These are phyloP conservation scores for Aspergillus fijiensis DNA, from an alignment of 2,329 filamentous ascomycete genomes.

Conservation along the genomic window DNA sequence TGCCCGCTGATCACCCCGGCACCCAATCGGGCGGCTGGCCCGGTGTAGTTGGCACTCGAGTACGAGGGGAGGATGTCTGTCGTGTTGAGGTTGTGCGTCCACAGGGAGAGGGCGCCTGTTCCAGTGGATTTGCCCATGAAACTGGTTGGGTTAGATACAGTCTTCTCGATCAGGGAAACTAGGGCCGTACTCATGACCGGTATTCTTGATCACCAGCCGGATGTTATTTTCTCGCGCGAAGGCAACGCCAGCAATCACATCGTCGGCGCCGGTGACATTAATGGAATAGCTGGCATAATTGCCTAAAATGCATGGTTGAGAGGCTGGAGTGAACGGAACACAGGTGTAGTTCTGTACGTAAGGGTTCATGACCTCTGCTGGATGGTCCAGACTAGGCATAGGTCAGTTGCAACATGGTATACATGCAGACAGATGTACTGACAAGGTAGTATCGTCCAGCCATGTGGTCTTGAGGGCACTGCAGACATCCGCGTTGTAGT, in stretches of 20 bases:
- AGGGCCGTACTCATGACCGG: constrained; percentile 43
- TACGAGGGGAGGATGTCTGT: constrained; percentile 34
- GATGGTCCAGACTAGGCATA: no score
- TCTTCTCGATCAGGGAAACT: no score
- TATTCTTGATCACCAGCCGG: constrained; percentile 40
- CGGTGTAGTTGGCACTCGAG: constrained; percentile 45
- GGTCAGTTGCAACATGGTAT: no score
- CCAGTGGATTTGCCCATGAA: constrained; percentile 52
- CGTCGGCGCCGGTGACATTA: constrained; percentile 8
- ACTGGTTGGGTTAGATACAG: no score
- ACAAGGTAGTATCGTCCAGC: no score
- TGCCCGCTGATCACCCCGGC: constrained; percentile 48
- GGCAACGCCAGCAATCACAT: constrained; percentile 6
- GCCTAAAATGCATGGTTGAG: no score
- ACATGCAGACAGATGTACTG: no score
- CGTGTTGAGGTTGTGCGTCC: constrained; percentile 31
- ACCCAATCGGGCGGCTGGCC: constrained; percentile 54
- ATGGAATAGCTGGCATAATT: constrained; percentile 14
- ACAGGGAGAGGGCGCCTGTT: constrained; percentile 45
- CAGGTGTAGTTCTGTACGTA: constrained; percentile 24
- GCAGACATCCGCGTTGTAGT: constrained; percentile 46
- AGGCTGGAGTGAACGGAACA: constrained; percentile 4
- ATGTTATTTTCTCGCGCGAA: constrained; percentile 23
- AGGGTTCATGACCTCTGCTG: constrained; percentile 23
- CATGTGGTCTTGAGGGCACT: no score